phyloP scores from a whole-genome alignment of 2,329 filamentous ascomycete genomes.

The Raffaelea albimanens region DNA sequence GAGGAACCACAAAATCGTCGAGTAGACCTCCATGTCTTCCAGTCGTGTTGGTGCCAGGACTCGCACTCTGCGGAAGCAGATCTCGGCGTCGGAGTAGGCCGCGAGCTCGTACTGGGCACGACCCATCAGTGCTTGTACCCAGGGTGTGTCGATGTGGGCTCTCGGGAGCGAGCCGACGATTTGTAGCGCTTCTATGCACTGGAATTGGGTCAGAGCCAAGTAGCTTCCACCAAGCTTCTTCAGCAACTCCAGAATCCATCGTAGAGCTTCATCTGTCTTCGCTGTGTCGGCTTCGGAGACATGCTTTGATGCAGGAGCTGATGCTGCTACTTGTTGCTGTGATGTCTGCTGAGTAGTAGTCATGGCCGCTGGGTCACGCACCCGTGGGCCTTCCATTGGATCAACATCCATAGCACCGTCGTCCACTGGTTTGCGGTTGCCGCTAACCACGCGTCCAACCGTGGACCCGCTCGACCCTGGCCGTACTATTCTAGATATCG shows the following conservation, averaged over 20 bases:
- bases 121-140: slow-evolving; percentile 85
- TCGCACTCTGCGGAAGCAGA: slow-evolving; percentile 71
- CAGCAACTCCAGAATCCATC: slow-evolving; percentile 69
- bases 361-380: slow-evolving; percentile 7
- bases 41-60: slow-evolving; percentile 71
- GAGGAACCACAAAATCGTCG: slow-evolving; percentile 96
- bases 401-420: slow-evolving; percentile 62
- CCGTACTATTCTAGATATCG: slow-evolving; percentile 56
- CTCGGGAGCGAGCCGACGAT: slow-evolving; percentile 62
- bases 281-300: slow-evolving; percentile 40
- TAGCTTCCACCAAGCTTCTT: slow-evolving; percentile 76
- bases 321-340: slow-evolving; percentile 6
- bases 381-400: slow-evolving; percentile 42
- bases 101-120: slow-evolving; percentile 87
- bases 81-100: slow-evolving; percentile 77
- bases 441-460: slow-evolving; percentile 80
- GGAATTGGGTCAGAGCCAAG: slow-evolving; percentile 67
- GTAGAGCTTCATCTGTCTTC: slow-evolving; percentile 67
- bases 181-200: slow-evolving; percentile 67
- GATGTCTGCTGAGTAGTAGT: background rate
- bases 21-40: slow-evolving; percentile 97
- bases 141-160: slow-evolving; percentile 79
- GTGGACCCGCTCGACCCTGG: slow-evolving; percentile 56
- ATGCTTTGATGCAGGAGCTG: slow-evolving; percentile 18
- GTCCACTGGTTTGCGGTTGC: slow-evolving; percentile 68